Base-by-base conservation (phyloP, 208 protist species). In the Leishmania tropica region DNA sequence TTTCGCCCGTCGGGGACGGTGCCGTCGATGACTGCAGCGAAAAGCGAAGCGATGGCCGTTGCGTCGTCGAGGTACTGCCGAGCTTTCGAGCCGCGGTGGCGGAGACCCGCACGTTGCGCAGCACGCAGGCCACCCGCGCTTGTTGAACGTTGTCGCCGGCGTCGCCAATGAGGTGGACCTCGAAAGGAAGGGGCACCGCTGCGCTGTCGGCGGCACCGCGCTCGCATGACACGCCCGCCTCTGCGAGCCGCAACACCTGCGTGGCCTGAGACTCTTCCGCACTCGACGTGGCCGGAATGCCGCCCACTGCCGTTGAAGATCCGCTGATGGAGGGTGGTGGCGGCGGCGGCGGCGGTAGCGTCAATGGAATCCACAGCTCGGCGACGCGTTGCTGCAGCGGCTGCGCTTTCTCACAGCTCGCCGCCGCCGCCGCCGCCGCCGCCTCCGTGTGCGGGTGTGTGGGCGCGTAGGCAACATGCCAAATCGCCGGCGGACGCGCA, bases 41-140 rank as follows among this genome's bases (percentile, higher is more conserved):
- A 47, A 85, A 79, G 28, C 72, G 76, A 21, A 85, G 56, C 3
- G 74, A 13, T 71, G 54, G 68, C 24, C 15, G 67, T n/a, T n/a
- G 53, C 35, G 6, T 31, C 42, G 17, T 56, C 6, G 75, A 67
- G 75, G 35, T 11, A 24, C 42, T 35, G 73, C 45, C 31, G 10
- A 28, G 8, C 70, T 35, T 40, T 42, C 76, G 81, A 21, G 76
- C 21, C 0, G 81, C 3, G 58, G 24, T 3, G 48, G 21, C 53
- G 19, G 78, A 85, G 37, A 85, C 77, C 53, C 82, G 82, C 51
- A 85, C 78, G 72, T 81, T 85, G 7, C 82, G 82, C 62, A 85
- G 77, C 51, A 85, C 47, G 31, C 82, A 85, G 72, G 77, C 82
- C 31, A 85, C 62, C 42, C n/a, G 40, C 19, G 71, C 76, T 5